phyloP scores from a whole-genome alignment of 331 rosid species.

The Malus hybrid region DNA sequence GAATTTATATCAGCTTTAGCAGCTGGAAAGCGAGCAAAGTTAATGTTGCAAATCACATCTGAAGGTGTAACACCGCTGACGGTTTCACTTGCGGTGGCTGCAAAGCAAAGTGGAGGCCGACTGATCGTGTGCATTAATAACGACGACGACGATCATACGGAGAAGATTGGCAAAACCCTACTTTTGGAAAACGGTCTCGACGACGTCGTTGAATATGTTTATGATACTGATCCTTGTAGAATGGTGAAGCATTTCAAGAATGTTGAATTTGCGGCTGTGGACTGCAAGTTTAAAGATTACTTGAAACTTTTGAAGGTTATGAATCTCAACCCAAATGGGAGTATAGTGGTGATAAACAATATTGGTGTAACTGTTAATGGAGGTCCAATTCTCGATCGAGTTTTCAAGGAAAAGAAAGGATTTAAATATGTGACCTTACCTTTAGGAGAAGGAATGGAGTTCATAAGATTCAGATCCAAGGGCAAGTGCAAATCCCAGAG shows the following conservation, averaged over 20 bases:
- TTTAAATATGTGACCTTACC: conserved; percentile 5
- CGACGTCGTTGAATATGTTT: neutral
- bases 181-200: neutral
- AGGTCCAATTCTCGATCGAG: conserved; percentile 1
- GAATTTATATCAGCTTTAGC: conserved; percentile 23
- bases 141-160: neutral
- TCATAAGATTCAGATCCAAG: conserved; percentile 8
- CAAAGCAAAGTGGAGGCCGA: conserved; percentile 24
- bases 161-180: neutral
- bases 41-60: conserved; percentile 10
- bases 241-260: conserved; percentile 3
- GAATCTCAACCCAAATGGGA: conserved; percentile 16
- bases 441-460: conserved; percentile 15
- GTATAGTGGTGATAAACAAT: conserved; percentile 1
- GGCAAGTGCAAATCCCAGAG: neutral
- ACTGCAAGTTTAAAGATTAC: conserved; percentile 7
- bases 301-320: conserved; percentile 2
- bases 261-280: conserved; percentile 18
- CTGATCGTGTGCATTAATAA: conserved; percentile 8
- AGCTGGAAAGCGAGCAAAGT: conserved; percentile 15
- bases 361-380: neutral
- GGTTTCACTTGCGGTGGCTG: conserved; percentile 13
- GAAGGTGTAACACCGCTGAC: conserved; percentile 14
- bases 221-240: conserved; percentile 7
- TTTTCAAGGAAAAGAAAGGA: conserved; percentile 1